phyloP scores from a whole-genome alignment of 2,329 filamentous ascomycete species.

The Thelonectria olida region DNA sequence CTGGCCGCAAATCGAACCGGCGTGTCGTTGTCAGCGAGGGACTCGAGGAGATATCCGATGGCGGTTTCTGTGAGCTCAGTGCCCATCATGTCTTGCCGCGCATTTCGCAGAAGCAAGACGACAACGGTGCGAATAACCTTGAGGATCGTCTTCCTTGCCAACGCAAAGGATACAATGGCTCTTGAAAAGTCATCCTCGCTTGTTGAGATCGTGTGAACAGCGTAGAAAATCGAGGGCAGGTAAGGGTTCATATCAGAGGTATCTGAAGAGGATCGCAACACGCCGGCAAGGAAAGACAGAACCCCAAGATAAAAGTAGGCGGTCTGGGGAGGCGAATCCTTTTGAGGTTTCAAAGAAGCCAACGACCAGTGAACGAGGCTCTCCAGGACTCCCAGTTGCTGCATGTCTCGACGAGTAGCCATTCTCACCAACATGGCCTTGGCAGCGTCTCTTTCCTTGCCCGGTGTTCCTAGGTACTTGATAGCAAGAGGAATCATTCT shows the following conservation, averaged over 20 bases:
- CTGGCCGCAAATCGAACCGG: constrained; percentile 90
- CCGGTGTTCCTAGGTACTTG: constrained; percentile 75
- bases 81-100: constrained; percentile 51
- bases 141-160: constrained; percentile 82
- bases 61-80: constrained; percentile 77
- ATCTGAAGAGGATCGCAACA: constrained; percentile 75
- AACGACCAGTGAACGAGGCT: constrained; percentile 78
- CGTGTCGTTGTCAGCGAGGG: constrained; percentile 86
- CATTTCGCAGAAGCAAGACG: constrained; percentile 69
- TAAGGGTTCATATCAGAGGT: constrained; percentile 78
- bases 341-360: constrained; percentile 60
- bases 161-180: constrained; percentile 74
- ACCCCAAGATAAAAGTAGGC: constrained; percentile 83
- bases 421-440: constrained; percentile 82
- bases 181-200: constrained; percentile 58
- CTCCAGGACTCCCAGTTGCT: constrained; percentile 74
- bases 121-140: constrained; percentile 84
- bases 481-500: constrained; percentile 77
- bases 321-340: constrained; percentile 51
- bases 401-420: constrained; percentile 89
- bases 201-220: constrained; percentile 68
- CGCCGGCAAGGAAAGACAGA: constrained; percentile 80
- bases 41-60: constrained; percentile 82
- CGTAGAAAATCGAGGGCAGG: constrained; percentile 71
- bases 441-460: constrained; percentile 92